Evolutionary conservation across 768 basidiomycete species (phyloP), one percentile per base, ranked within the genome.

Genomic region (Boletales sp.): DNA sequence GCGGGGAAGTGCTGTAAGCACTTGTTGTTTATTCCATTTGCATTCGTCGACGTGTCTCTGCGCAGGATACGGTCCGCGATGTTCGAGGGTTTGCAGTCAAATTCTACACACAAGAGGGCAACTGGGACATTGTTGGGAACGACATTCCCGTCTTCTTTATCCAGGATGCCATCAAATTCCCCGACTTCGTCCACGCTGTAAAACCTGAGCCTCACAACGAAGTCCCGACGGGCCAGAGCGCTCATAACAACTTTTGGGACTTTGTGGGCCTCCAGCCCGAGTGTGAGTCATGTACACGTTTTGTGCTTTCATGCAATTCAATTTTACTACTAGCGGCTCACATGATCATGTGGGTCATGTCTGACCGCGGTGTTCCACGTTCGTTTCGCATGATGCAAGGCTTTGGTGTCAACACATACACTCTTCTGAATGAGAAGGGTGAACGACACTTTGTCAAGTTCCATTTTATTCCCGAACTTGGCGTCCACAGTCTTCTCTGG

Each of bases 221-320:
- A 57, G 77, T 87, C 0, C 86, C 86, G 4, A 77, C 78, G 43
- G 84, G 79, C 4, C 84, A 86, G 63, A 69, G 59, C 15, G 83
- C 86, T 2, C 90, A 92, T 61, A 90, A 93, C 70, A 90, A 87
- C 58, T 90, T 91, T 54, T 94, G 89, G 88, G 90, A 92, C 61
- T 92, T 86, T 57, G 82, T 82, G 35, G 79, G 81, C 38, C 72
- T 89, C 30, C 81, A 84, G 58, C 79, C 86, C 1, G 84, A 90
- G 61, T 76, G 83, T 76, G 65, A 44, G 65, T 57, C 14, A 17
- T 43, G 12, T 8, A 15, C 37, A 49, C 45, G n/a, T 12, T 19
- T 40, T 21, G 9, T 17, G 8, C 17, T 15, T 17, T 35, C 30
- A 25, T 18, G 18, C 21, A 31, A 14, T 54, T 56, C n/a, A 69